Percentiles rank a stretch among this genome's conserved stretches.
These are phyloP conservation scores for Claviceps capensis DNA, from an alignment of 2,329 filamentous ascomycete genomes.

Conservation along the genomic window DNA sequence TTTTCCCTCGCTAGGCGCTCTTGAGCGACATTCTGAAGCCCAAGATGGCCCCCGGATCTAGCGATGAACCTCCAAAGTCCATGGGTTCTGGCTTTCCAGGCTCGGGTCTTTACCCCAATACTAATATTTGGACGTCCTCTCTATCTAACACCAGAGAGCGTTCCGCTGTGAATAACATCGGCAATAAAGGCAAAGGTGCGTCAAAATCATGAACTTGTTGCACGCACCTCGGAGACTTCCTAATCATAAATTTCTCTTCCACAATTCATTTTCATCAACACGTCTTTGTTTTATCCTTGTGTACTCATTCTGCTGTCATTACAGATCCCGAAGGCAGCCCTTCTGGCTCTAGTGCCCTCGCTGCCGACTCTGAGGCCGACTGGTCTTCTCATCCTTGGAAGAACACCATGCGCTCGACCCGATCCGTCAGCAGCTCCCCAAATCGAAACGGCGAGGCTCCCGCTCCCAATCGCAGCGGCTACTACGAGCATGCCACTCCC, in stretches of 20 bases:
- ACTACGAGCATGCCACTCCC: slow-evolving; percentile 33
- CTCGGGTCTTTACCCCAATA: slow-evolving; percentile 22
- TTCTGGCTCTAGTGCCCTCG: slow-evolving; percentile 55
- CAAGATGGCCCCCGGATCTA: slow-evolving; percentile 21
- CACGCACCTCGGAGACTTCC: background rate
- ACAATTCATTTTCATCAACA: background rate
- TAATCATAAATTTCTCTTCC: background rate
- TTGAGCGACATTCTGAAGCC: slow-evolving; percentile 24
- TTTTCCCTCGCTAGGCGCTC: slow-evolving; percentile 17
- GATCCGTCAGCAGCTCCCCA: slow-evolving; percentile 43
- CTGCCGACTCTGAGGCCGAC: slow-evolving; percentile 55
- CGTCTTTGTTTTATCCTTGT: slow-evolving; percentile 6
- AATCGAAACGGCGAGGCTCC: slow-evolving; percentile 38
- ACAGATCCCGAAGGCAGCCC: slow-evolving; percentile 26
- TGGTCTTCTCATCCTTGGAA: slow-evolving; percentile 50
- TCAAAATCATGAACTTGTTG: background rate
- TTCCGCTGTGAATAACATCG: slow-evolving; percentile 15
- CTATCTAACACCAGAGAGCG: slow-evolving; percentile 27
- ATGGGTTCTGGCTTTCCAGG: slow-evolving; percentile 26
- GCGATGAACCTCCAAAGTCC: slow-evolving; percentile 18
- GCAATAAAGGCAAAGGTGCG: slow-evolving; percentile 39
- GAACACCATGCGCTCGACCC: slow-evolving; percentile 29
- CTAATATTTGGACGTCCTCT: slow-evolving; percentile 27
- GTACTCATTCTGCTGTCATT: background rate
- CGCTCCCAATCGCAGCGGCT: slow-evolving; percentile 27